Base-by-base conservation (phyloP, 1,139 yeast species). In the Diutina neorugosa region DNA sequence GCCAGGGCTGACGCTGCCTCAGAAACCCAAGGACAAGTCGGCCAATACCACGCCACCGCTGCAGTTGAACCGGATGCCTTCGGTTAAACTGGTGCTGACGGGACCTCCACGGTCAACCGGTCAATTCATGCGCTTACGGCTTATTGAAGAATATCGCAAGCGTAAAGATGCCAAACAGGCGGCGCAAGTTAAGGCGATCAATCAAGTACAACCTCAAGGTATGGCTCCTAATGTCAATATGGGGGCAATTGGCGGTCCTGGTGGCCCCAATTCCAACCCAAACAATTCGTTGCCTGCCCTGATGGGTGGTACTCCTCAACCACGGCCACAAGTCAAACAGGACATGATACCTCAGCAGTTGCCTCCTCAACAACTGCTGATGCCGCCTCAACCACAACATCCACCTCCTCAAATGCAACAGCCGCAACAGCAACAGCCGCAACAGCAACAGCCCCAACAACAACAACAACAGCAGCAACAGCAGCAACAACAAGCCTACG, bases 121-220 rank as follows among this genome's bases (percentile, higher is more conserved):
- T 40, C 78, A 74, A 59, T 75, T 75, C 57, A 73, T 74, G 78
- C 68, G 80, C 55, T 64, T 75, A 48, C 61, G 80, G 34, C 71
- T 74, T 55, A 73, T 75, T 54, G 79, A 75, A 57, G 78, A 74
- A 57, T 74, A 74, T 25, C 62, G 79, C 34, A 74, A 74, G 56
- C 63, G 74, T 56, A 70, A 72, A 58, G 78, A 73, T 57, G 66
- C 73, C 3, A 77, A 74, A 53, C 73, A 72, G 57, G 69, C 68
- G 58, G 70, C 59, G 57, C 65, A 63, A 63, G 59, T 65, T 59
- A 63, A 56, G 60, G 60, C 57, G 67, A 53, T 58, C 55, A 58
- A 62, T 58, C 54, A 59, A 56, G 54, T 57, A 37, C 37, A 31
- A 14, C 54, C 54, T 44, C 47, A 61, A 20, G 69, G 62, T 37